A percentile compares a stretch with the other conserved stretches of the same genome.
phyloP scores from a whole-genome alignment of 2,329 filamentous ascomycete genomes.

The Didymella arachidicola region DNA sequence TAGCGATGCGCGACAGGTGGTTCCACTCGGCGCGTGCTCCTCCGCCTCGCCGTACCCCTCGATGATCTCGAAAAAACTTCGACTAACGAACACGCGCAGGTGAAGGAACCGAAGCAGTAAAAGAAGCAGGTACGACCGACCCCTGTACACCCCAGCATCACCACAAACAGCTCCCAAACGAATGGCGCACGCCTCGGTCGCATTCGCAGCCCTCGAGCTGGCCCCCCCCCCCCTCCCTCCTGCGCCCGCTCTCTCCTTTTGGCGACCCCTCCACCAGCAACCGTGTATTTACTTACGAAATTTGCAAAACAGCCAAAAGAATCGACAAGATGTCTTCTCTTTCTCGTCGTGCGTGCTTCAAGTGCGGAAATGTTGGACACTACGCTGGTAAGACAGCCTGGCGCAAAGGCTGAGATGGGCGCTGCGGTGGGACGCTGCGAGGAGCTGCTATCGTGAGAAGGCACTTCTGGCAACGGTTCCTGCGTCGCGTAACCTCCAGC shows the following conservation, averaged over 20 bases:
- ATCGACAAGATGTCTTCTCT: slow-evolving; percentile 60
- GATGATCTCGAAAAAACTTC: slow-evolving; percentile 41
- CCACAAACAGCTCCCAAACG: slow-evolving; percentile 14
- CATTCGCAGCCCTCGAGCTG: slow-evolving; percentile 33
- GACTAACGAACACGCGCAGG: slow-evolving; percentile 41
- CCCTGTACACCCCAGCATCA: slow-evolving; percentile 1
- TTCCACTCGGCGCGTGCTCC: slow-evolving; percentile 33
- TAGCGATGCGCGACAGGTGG: slow-evolving; percentile 15
- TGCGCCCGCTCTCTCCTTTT: slow-evolving; percentile 24
- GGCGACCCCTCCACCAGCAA: slow-evolving; percentile 20
- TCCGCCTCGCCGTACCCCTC: slow-evolving; percentile 38
- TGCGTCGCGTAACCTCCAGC: slow-evolving; percentile 32
- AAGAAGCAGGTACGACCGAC: slow-evolving; percentile 41
- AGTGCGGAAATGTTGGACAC: slow-evolving; percentile 62
- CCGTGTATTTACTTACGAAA: slow-evolving; percentile 29
- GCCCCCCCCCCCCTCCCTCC: slow-evolving; percentile 30
- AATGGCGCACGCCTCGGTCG: slow-evolving; percentile 23
- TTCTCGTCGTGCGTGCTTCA: slow-evolving; percentile 62
- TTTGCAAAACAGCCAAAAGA: slow-evolving; percentile 41
- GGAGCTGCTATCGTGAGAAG: slow-evolving; percentile 26
- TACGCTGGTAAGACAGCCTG: slow-evolving; percentile 56
- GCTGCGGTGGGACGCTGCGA: slow-evolving; percentile 31
- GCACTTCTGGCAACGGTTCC: slow-evolving; percentile 16
- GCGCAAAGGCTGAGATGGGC: slow-evolving; percentile 25
- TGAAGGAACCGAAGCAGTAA: slow-evolving; percentile 44